phyloP scores from a whole-genome alignment of 257 asterid species.

The Sherardia arvensis region DNA sequence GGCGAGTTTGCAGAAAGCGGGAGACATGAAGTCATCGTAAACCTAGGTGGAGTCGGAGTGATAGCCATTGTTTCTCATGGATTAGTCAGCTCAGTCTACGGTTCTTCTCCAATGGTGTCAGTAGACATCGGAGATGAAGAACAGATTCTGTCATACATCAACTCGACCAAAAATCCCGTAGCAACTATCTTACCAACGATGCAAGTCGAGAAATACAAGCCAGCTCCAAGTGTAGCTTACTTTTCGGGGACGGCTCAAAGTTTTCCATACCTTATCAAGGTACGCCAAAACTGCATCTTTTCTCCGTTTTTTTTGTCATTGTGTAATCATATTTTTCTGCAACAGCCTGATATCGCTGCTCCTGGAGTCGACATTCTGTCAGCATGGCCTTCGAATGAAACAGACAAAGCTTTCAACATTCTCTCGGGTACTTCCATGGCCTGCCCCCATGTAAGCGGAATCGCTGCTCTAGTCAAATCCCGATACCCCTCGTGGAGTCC shows the following conservation, averaged over 20 bases:
- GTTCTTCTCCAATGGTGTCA: constrained; percentile 27
- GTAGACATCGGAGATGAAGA: constrained; percentile 39
- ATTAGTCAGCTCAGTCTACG: constrained; percentile 26
- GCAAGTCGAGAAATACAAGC: constrained; percentile 28
- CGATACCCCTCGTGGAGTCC: constrained; percentile 55
- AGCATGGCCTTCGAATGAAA: constrained; percentile 53
- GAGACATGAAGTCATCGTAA: constrained; percentile 21
- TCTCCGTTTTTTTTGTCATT: background rate
- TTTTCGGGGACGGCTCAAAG: constrained; percentile 73
- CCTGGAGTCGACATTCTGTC: constrained; percentile 85
- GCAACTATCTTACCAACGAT: constrained; percentile 61
- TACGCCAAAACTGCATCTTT: constrained; percentile 2
- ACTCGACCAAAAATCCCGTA: constrained; percentile 45
- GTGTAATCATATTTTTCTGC: constrained; percentile 4
- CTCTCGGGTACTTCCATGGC: constrained; percentile 90
- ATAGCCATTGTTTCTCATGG: constrained; percentile 28
- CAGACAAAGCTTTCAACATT: constrained; percentile 28
- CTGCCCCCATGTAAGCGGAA: constrained; percentile 70
- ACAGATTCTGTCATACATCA: constrained; percentile 42
- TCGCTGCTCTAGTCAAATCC: constrained; percentile 58
- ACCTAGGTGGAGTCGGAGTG: constrained; percentile 49
- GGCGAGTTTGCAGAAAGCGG: background rate
- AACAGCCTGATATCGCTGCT: constrained; percentile 74
- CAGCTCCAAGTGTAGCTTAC: constrained; percentile 60
- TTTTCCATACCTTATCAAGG: constrained; percentile 52